Base-by-base conservation (phyloP, 2,329 filamentous ascomycete species). In the Colletotrichum shisoi region DNA sequence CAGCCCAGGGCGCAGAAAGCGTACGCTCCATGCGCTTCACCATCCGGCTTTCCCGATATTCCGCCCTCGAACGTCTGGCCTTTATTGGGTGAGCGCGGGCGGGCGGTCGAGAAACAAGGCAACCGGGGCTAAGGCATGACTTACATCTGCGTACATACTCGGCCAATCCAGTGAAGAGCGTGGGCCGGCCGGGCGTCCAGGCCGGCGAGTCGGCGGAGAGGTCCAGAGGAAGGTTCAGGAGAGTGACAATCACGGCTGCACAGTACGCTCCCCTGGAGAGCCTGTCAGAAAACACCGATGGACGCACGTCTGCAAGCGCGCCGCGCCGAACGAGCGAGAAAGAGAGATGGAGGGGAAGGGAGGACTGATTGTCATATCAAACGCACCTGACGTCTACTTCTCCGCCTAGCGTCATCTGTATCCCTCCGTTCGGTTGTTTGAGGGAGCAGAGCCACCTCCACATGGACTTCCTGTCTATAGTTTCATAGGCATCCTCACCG, bases 1-100 rank as follows among this genome's bases (percentile, higher is more conserved):
- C 92, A 96, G 62, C 91, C 95, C 67, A 99, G 82, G 63, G 92
- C 94, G 79, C 94, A 97, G 79, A 98, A 98, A 31, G 94, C 92
- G 80, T 98, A 99, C 70, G 93, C 95, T 69, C 95, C 95, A 79
- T 99, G 95, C 62, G 94, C 95, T 83, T 99, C 95, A 70, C 91
- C 89, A 67, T 90, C 90, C 59, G 94, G 95, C 70, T 90, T 89
- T 63, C 88, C 91, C 71, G 92, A 94, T 72, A 99, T 93, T 56
- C 95, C 95, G 70, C 95, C 95, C 81, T 99, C 95, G 78, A 91
- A 97, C 12, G 92, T 96, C 84, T 98, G 94, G 76, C 91, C 91
- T 93, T 70, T 69, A 64, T 61, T 57, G 58, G 42, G 62, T 62
- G 59, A 54, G 62, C 46, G 24, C 39, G 24, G 57, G 42, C 40